Percentiles rank a stretch among this genome's conserved stretches.
These are phyloP conservation scores for Vitis rotundifolia DNA, from an alignment of 164 flowering plant species.

Conservation along the genomic window DNA sequence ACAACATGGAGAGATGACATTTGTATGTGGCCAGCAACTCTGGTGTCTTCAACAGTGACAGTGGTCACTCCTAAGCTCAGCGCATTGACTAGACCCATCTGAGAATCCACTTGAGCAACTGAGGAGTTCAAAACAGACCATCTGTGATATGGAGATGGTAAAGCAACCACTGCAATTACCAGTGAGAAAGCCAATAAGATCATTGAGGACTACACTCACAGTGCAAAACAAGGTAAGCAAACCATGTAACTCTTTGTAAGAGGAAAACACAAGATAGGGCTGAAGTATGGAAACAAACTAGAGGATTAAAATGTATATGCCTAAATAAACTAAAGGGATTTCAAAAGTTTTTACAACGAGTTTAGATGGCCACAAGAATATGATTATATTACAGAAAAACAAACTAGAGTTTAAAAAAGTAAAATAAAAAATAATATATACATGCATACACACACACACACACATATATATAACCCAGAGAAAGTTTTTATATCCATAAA, in stretches of 20 bases:
- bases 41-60: slow-evolving; percentile 74
- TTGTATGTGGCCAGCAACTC: slow-evolving; percentile 83
- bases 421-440: no score
- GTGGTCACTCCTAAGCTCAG: slow-evolving; percentile 63
- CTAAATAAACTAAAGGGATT: no score
- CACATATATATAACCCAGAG: no score
- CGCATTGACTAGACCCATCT: slow-evolving; percentile 59
- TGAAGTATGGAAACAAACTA: neutral
- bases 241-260: neutral
- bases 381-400: no score
- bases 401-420: no score
- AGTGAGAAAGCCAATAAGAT: slow-evolving; percentile 14
- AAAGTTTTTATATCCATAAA: no score
- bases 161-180: slow-evolving; percentile 47
- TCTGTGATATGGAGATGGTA: slow-evolving; percentile 79
- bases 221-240: neutral
- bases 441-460: no score
- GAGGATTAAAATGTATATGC: no score
- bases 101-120: slow-evolving; percentile 65
- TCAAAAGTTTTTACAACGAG: no score
- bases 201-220: neutral
- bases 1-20: slow-evolving; percentile 82
- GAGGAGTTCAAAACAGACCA: slow-evolving; percentile 79
- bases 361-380: no score
- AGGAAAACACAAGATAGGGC: neutral